phyloP scores from a whole-genome alignment of 768 basidiomycete genomes.

The Mrakia blollopis region DNA sequence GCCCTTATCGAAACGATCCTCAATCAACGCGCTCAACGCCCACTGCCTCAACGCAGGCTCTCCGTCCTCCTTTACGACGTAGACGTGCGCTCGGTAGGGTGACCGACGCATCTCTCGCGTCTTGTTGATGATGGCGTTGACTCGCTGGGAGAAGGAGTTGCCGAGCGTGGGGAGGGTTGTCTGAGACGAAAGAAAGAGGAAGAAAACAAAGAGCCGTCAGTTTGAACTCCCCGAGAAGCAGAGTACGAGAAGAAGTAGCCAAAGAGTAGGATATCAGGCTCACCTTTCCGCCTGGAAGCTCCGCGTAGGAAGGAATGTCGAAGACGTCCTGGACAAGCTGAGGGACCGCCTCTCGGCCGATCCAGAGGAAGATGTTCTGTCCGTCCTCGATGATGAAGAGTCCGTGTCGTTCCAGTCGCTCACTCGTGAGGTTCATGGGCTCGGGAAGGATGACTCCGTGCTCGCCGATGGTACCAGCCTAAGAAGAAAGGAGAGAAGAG shows the following conservation, averaged over 20 bases:
- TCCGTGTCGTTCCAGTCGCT: constrained; percentile 89
- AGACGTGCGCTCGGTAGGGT: constrained; percentile 70
- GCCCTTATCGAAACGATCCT: constrained; percentile 89
- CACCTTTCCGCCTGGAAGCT: constrained; percentile 89
- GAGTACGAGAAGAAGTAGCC: neutral
- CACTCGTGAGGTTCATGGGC: constrained; percentile 85
- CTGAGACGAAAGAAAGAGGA: constrained; percentile 45
- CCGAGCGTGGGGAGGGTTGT: constrained; percentile 83
- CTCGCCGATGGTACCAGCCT: constrained; percentile 90
- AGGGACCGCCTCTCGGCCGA: constrained; percentile 97
- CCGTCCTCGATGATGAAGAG: constrained; percentile 95
- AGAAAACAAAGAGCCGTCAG: neutral
- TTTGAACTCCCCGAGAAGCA: neutral
- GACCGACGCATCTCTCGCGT: constrained; percentile 89
- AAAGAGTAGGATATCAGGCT: constrained; percentile 33
- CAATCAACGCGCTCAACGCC: constrained; percentile 89
- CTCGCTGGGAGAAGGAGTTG: constrained; percentile 90
- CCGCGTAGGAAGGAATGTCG: constrained; percentile 78
- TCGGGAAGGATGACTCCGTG: constrained; percentile 81
- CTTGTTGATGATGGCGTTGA: constrained; percentile 91
- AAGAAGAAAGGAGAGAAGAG: neutral
- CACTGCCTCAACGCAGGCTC: constrained; percentile 90
- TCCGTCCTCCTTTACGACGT: constrained; percentile 96
- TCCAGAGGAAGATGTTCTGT: constrained; percentile 95
- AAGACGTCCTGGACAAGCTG: constrained; percentile 92